Conservation (phyloP, 2,329 filamentous ascomycete species). For the Cadophora sp. region DNA sequence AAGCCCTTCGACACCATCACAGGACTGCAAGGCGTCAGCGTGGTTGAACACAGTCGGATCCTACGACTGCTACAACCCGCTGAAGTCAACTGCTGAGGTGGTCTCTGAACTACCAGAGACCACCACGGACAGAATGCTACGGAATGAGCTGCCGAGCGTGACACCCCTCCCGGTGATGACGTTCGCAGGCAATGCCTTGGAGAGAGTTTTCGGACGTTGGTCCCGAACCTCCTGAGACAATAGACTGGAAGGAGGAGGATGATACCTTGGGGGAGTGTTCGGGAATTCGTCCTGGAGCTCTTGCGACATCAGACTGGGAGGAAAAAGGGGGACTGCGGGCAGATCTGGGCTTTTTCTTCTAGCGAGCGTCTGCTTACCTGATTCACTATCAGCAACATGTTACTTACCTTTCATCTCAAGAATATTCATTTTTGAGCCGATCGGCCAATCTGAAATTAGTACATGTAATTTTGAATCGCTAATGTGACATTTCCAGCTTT, state of each 20-base stretch:
- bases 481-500: not conserved
- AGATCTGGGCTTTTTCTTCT: too few species aligned
- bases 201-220: not conserved
- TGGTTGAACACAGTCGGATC: not conserved
- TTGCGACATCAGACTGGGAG: not conserved
- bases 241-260: not conserved
- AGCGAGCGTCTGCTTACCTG: not conserved
- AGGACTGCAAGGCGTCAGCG: not conserved
- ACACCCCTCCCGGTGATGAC: slow-evolving; percentile 15
- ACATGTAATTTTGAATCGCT: slow-evolving; percentile 1
- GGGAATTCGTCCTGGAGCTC: not conserved
- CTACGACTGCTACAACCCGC: not conserved
- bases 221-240: not conserved
- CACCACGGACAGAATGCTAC: not conserved
- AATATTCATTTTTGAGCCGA: not conserved
- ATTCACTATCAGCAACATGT: not conserved
- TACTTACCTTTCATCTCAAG: not conserved
- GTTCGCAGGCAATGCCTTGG: slow-evolving; percentile 3
- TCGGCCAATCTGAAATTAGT: slow-evolving; percentile 1
- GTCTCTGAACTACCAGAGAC: not conserved
- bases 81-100: not conserved
- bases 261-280: not conserved
- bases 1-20: not conserved
- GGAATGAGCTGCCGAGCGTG: slow-evolving; percentile 1
- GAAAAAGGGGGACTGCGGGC: not conserved